A percentile compares a stretch with the other conserved stretches of the same genome.
These are phyloP conservation scores for Caulochytrium protostelioides DNA, from an alignment of 371 early-diverging fungal genomes.

Conservation along the genomic window DNA sequence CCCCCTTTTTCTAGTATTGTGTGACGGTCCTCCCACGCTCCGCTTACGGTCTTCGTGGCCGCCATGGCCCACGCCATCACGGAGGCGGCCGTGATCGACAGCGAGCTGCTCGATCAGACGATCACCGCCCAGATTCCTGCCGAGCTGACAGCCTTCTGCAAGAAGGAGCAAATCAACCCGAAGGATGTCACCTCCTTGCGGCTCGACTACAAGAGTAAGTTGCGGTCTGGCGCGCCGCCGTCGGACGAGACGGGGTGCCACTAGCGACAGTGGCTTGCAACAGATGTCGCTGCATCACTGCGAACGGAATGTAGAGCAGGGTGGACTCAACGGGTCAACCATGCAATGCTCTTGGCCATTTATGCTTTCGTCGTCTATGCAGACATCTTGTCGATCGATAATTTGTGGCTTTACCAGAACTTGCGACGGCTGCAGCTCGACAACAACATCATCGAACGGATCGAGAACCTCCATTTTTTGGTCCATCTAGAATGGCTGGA, in stretches of 20 bases:
- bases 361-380: background rate
- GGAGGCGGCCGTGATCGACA: constrained; percentile 32
- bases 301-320: background rate
- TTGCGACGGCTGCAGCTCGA: constrained; percentile 31
- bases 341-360: background rate
- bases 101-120: constrained; percentile 21
- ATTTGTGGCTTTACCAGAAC: constrained; percentile 26
- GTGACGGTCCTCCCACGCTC: no score
- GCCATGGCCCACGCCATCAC: constrained; percentile 14
- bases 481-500: constrained; percentile 31
- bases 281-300: background rate
- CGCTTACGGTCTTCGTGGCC: no score
- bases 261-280: background rate
- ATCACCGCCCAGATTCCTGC: constrained; percentile 20
- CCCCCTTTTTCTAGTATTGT: no score
- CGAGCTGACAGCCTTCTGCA: constrained; percentile 25
- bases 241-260: background rate
- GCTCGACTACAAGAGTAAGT: constrained; percentile 32
- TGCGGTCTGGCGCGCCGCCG: background rate
- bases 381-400: constrained; percentile 35
- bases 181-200: constrained; percentile 15
- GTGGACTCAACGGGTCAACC: background rate
- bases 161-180: constrained; percentile 24
- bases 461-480: constrained; percentile 25
- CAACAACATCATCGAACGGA: constrained; percentile 35